A percentile compares a stretch with the other conserved stretches of the same genome.
Conservation (phyloP, 768 basidiomycete species). For the Jaapia argillacea region DNA sequence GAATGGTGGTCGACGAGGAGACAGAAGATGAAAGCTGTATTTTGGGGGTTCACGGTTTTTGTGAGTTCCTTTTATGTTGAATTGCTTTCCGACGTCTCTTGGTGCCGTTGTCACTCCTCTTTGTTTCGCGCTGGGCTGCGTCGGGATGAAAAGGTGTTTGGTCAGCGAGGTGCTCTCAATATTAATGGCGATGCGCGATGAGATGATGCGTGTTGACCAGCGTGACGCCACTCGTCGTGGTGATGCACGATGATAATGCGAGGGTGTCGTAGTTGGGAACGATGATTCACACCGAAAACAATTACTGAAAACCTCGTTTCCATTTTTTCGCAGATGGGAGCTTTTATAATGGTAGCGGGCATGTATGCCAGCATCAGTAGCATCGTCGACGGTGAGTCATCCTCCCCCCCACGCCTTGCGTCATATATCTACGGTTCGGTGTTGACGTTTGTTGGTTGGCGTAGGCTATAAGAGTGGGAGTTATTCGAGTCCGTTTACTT, state of each 20-base stretch:
- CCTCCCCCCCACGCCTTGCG: not conserved
- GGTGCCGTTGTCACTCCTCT: too few relatives aligned
- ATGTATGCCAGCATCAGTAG: constrained; percentile 17
- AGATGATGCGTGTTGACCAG: too few relatives aligned
- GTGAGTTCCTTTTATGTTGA: constrained; percentile 5
- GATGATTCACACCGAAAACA: too few relatives aligned
- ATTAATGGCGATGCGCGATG: too few relatives aligned
- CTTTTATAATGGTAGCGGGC: constrained; percentile 20
- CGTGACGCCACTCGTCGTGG: too few relatives aligned
- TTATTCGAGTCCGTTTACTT: constrained; percentile 18
- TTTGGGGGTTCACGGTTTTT: constrained; percentile 15
- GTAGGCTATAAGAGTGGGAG: constrained; percentile 16
- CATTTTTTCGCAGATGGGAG: constrained; percentile 17
- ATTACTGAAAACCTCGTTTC: too few relatives aligned
- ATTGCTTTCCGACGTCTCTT: too few relatives aligned
- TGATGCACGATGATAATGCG: too few relatives aligned
- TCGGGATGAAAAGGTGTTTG: too few relatives aligned
- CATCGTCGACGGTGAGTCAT: constrained; percentile 16
- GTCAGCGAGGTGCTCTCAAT: too few relatives aligned
- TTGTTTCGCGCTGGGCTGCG: too few relatives aligned
- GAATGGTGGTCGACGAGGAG: constrained; percentile 14
- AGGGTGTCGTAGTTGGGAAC: not conserved
- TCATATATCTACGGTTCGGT: not conserved
- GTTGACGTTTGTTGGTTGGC: too few relatives aligned
- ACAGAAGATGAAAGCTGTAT: constrained; percentile 14